Conservation (phyloP, 129 eudicot species). For the Silybum marianum region DNA sequence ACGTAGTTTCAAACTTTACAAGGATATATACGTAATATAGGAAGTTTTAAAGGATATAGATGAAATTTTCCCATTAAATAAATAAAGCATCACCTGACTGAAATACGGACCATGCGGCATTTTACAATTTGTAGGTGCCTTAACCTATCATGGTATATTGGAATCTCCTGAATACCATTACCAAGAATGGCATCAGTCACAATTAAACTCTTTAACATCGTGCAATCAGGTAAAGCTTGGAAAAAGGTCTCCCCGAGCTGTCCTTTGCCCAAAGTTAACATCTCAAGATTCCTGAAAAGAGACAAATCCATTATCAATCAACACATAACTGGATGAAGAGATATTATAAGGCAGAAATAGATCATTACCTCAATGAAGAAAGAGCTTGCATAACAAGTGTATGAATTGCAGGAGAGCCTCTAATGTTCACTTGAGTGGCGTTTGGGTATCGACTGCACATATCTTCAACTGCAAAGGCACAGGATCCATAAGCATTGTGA, state of each 20-base stretch:
- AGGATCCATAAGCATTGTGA: neutral
- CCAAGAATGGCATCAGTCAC: constrained; percentile 85
- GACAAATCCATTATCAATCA: constrained; percentile 26
- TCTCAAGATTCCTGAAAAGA: constrained; percentile 75
- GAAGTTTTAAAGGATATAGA: too few relatives aligned
- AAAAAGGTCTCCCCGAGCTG: constrained; percentile 80
- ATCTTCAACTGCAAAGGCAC: constrained; percentile 71
- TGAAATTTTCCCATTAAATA: neutral
- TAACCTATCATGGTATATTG: constrained; percentile 72
- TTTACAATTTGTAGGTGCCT: constrained; percentile 75
- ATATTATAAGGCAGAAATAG: neutral
- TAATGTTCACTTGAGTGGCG: constrained; percentile 73
- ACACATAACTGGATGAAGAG: neutral
- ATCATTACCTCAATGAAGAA: constrained; percentile 62
- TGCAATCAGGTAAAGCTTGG: constrained; percentile 77
- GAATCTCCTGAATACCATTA: constrained; percentile 83
- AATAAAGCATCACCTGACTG: constrained; percentile 63
- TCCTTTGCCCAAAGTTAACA: constrained; percentile 81
- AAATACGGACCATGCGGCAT: constrained; percentile 85
- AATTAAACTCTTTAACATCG: constrained; percentile 61
- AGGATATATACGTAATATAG: too few relatives aligned
- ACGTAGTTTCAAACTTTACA: too few relatives aligned
- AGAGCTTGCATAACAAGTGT: constrained; percentile 78
- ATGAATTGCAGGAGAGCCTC: constrained; percentile 61
- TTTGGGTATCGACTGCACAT: constrained; percentile 92